phyloP scores from a whole-genome alignment of 352 stramenopile species.

The Phytophthora quininea region DNA sequence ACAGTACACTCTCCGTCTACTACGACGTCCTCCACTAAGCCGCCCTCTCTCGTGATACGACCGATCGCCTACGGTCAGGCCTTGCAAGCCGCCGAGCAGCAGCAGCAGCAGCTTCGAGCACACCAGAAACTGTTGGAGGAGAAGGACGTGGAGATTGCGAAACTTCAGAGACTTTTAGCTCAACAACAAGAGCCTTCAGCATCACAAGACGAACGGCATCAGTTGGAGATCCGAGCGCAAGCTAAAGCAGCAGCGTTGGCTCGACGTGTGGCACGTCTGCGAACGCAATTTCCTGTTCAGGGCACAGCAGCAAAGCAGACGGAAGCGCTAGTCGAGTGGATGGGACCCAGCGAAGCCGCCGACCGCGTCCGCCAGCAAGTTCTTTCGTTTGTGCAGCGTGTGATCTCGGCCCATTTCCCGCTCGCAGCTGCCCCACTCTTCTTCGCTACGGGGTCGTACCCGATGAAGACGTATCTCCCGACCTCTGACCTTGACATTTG shows the following conservation, averaged over 20 bases:
- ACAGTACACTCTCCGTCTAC: constrained; percentile 18
- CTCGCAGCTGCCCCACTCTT: constrained; percentile 53
- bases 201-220: constrained; percentile 18
- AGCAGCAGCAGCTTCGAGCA: constrained; percentile 59
- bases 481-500: constrained; percentile 88
- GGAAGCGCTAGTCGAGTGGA: constrained; percentile 64
- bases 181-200: constrained; percentile 24
- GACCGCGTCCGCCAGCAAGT: constrained; percentile 70
- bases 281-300: constrained; percentile 48
- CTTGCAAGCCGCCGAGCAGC: constrained; percentile 67
- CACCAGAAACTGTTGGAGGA: constrained; percentile 69
- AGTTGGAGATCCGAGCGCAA: constrained; percentile 10
- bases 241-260: constrained; percentile 29
- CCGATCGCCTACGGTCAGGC: constrained; percentile 77
- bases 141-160: constrained; percentile 70
- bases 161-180: constrained; percentile 45
- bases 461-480: constrained; percentile 91
- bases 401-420: constrained; percentile 65
- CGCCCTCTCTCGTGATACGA: constrained; percentile 65
- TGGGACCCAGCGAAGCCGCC: constrained; percentile 66
- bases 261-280: constrained; percentile 30
- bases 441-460: constrained; percentile 84
- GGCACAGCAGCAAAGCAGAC: constrained; percentile 32
- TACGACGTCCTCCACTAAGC: constrained; percentile 21
- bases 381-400: constrained; percentile 65